A percentile compares a stretch with the other conserved stretches of the same genome.
Evolutionary conservation across 805 yeast genomes (phyloP).

Genomic region (Metschnikowia continentalis): DNA sequence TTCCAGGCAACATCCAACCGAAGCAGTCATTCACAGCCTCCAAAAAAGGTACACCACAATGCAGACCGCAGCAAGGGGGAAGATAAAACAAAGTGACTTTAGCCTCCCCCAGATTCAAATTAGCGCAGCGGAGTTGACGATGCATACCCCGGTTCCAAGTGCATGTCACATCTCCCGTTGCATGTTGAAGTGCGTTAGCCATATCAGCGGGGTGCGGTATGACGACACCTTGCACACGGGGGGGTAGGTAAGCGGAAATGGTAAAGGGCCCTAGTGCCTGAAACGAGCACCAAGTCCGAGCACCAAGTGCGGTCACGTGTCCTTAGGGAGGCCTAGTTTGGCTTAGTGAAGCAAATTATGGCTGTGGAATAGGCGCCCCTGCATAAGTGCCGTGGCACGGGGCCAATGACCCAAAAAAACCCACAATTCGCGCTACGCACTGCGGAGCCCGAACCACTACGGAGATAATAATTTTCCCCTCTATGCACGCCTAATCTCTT

Average conservation of each 20-base stretch:
- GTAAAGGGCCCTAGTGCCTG: not conserved
- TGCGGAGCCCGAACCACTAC: not conserved
- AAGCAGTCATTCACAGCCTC: not conserved
- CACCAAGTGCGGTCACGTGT: constrained; percentile 1
- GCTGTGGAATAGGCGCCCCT: not conserved
- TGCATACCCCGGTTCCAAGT: not conserved
- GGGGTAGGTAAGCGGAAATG: not conserved
- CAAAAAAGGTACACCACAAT: not conserved
- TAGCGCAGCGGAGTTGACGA: not conserved
- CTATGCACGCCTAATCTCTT: constrained; percentile 3
- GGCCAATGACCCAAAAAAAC: constrained; percentile 3
- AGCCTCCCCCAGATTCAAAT: not conserved
- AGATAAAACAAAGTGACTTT: too few relatives aligned
- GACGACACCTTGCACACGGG: not conserved
- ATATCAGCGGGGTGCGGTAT: not conserved
- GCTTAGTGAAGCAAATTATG: not conserved
- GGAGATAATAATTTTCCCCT: constrained; percentile 1
- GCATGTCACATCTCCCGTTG: not conserved
- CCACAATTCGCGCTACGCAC: constrained; percentile 3
- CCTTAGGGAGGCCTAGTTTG: not conserved
- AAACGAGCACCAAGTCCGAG: not conserved
- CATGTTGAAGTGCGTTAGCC: not conserved
- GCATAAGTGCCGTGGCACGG: constrained; percentile 2
- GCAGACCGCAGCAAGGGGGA: not conserved
- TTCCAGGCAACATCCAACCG: not conserved